Evolutionary conservation across 805 yeast genomes (phyloP).

Genomic region (Saccharomycopsis olivae): DNA sequence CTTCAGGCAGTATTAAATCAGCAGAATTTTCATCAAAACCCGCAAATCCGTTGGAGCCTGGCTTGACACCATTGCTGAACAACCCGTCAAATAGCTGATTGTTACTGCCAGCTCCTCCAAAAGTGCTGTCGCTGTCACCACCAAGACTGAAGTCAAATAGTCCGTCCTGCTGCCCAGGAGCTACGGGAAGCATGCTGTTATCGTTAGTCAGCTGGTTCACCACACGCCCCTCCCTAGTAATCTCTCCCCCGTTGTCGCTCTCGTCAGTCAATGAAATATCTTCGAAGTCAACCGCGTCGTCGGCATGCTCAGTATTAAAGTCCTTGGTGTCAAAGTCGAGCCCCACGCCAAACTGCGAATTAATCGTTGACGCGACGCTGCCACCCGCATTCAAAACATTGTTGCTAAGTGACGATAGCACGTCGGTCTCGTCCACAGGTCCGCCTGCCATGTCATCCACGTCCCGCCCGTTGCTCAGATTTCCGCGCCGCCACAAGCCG

Average conservation of each 20-base stretch:
- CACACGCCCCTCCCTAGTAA: slow-evolving; percentile 11
- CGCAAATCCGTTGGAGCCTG: background rate
- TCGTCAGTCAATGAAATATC: slow-evolving; percentile 30
- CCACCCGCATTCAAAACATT: slow-evolving; percentile 5
- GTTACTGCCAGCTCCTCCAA: no score
- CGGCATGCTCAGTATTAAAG: slow-evolving; percentile 54
- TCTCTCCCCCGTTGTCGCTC: slow-evolving; percentile 15
- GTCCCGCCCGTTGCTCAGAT: background rate
- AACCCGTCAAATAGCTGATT: background rate
- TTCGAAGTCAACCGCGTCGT: slow-evolving; percentile 87
- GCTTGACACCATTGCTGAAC: background rate
- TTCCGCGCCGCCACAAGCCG: background rate
- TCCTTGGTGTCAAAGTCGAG: slow-evolving; percentile 15
- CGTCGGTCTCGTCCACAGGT: slow-evolving; percentile 2
- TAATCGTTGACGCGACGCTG: slow-evolving; percentile 14
- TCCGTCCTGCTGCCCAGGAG: no score
- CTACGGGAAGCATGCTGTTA: no score
- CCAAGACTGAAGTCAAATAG: background rate
- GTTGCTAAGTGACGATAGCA: slow-evolving; percentile 5
- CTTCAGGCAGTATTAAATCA: background rate
- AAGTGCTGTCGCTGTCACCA: no score
- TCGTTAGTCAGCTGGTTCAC: background rate
- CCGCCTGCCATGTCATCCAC: background rate
- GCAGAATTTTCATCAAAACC: background rate
- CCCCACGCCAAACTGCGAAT: slow-evolving; percentile 13